These are phyloP conservation scores for Penicillium sp. DNA, from an alignment of 2,329 filamentous ascomycete genomes.

Conservation along the genomic window DNA sequence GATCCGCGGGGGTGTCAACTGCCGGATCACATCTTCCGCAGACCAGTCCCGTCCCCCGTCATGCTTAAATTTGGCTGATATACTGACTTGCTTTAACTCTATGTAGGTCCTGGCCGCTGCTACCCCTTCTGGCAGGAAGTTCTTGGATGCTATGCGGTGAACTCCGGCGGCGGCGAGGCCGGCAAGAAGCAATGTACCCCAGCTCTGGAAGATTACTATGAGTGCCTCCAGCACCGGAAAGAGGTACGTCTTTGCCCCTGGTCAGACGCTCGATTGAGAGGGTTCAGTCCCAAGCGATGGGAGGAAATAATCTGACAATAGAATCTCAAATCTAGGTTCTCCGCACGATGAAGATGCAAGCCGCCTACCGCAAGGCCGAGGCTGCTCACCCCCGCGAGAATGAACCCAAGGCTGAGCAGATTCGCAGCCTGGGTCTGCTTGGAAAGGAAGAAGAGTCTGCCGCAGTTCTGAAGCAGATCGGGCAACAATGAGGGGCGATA, in stretches of 20 bases:
- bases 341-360: slow-evolving; percentile 71
- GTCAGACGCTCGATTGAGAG: not conserved
- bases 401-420: slow-evolving; percentile 75
- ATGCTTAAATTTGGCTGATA: slow-evolving; percentile 23
- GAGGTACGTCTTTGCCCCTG: slow-evolving; percentile 60
- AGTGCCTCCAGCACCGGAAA: slow-evolving; percentile 98
- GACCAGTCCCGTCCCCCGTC: slow-evolving; percentile 12
- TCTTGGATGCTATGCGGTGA: slow-evolving; percentile 95
- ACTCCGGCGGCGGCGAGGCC: slow-evolving; percentile 71
- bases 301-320: slow-evolving; percentile 5
- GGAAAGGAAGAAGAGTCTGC: slow-evolving; percentile 77
- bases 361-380: slow-evolving; percentile 76
- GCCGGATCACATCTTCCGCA: slow-evolving; percentile 17
- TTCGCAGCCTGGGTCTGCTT: slow-evolving; percentile 78
- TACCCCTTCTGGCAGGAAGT: slow-evolving; percentile 99
- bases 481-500: slow-evolving; percentile 20
- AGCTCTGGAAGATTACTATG: slow-evolving; percentile 92
- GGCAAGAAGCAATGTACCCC: slow-evolving; percentile 84
- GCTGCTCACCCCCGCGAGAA: slow-evolving; percentile 70
- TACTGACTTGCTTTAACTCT: slow-evolving; percentile 8
- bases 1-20: slow-evolving; percentile 9
- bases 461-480: slow-evolving; percentile 43
- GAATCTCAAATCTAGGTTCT: slow-evolving; percentile 55
- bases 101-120: slow-evolving; percentile 67
- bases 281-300: not conserved